These are phyloP conservation scores for Chlorella sp. DNA, from an alignment of 139 green algal species.

Conservation along the genomic window DNA sequence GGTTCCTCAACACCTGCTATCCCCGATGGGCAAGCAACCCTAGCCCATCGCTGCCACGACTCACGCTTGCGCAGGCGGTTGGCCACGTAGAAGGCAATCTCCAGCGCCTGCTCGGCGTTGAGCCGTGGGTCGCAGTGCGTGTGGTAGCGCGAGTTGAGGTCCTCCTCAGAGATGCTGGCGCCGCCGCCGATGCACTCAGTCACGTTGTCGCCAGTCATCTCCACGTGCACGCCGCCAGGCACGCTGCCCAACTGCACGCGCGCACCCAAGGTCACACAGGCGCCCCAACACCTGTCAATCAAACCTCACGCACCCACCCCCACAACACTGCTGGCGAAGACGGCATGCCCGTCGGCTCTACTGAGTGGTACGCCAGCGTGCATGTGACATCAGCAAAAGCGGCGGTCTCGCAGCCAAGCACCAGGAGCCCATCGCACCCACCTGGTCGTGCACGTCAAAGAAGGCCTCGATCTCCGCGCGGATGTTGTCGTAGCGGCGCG, in stretches of 20 bases:
- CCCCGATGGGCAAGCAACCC: background rate
- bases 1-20: background rate
- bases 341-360: too few relatives aligned
- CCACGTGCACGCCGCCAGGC: slow-evolving; percentile 91
- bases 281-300: slow-evolving; percentile 28
- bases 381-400: too few relatives aligned
- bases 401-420: too few relatives aligned
- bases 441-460: slow-evolving; percentile 88
- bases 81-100: slow-evolving; percentile 98
- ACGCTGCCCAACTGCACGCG: slow-evolving; percentile 41
- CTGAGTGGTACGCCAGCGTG: too few relatives aligned
- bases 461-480: slow-evolving; percentile 70
- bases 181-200: slow-evolving; percentile 97
- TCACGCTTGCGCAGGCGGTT: slow-evolving; percentile 50
- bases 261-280: slow-evolving; percentile 1
- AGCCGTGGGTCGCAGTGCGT: slow-evolving; percentile 99
- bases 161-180: slow-evolving; percentile 47
- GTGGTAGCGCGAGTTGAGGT: slow-evolving; percentile 93
- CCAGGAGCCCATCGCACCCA: too few relatives aligned
- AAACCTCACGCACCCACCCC: slow-evolving; percentile 8
- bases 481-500: slow-evolving; percentile 89
- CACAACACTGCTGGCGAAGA: slow-evolving; percentile 12
- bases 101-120: slow-evolving; percentile 95
- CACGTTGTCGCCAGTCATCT: slow-evolving; percentile 96
- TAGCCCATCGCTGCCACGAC: background rate